A percentile compares a stretch with the other conserved stretches of the same genome.
These are phyloP conservation scores for Globisporangium polare DNA, from an alignment of 352 stramenopile genomes.

Conservation along the genomic window DNA sequence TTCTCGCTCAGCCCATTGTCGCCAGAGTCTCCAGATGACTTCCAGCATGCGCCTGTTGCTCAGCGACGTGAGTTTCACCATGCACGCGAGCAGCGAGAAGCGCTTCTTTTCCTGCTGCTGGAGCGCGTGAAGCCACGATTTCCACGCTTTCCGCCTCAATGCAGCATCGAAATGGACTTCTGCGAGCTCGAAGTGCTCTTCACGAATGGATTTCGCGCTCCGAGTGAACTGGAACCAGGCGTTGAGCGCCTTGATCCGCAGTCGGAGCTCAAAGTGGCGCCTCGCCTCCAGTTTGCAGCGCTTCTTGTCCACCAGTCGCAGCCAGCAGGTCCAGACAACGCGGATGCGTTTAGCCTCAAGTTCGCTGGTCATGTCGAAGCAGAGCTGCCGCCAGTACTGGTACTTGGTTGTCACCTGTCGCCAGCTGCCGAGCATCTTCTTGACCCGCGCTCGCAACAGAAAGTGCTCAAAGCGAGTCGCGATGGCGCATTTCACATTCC, in stretches of 20 bases:
- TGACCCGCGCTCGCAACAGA: conserved; percentile 17
- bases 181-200: conserved; percentile 15
- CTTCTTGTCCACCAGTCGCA: conserved; percentile 12
- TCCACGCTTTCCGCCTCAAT: conserved; percentile 10
- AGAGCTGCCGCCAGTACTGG: conserved; percentile 26
- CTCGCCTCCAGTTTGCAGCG: conserved; percentile 2
- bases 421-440: conserved; percentile 29
- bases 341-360: conserved; percentile 8
- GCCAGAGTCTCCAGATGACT: conserved; percentile 25
- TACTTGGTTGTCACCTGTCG: conserved; percentile 15
- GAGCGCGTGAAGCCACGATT: conserved; percentile 16
- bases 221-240: conserved; percentile 1
- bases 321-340: conserved; percentile 21
- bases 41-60: conserved; percentile 13
- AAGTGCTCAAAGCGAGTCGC: conserved; percentile 34
- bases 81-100: conserved; percentile 44
- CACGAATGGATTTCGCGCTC: neutral
- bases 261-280: conserved; percentile 4
- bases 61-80: conserved; percentile 43
- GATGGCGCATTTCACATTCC: conserved; percentile 20
- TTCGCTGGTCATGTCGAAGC: conserved; percentile 5
- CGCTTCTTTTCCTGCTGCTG: conserved; percentile 30
- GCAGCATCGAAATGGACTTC: conserved; percentile 1
- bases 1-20: conserved; percentile 5
- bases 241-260: neutral